Conservation (phyloP, 345 rosid species). For the Euclidium syriacum region DNA sequence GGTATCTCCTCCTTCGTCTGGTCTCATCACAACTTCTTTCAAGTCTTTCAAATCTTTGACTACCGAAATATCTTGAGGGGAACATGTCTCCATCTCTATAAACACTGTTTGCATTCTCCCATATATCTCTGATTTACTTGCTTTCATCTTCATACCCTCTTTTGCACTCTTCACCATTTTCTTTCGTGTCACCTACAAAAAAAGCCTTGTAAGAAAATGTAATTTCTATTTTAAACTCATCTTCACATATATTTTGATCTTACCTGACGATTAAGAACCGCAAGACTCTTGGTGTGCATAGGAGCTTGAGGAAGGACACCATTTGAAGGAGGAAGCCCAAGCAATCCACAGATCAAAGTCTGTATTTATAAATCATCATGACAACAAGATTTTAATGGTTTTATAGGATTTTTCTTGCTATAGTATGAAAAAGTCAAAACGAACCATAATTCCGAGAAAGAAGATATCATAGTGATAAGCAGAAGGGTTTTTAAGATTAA, state of each 20-base stretch:
- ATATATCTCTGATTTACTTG: conserved; percentile 61
- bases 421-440: not conserved
- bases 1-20: conserved; percentile 30
- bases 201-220: not conserved
- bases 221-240: not conserved
- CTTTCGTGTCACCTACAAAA: conserved; percentile 48
- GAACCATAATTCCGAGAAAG: conserved; percentile 64
- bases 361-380: conserved; percentile 33
- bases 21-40: conserved; percentile 61
- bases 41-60: conserved; percentile 53
- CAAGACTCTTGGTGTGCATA: conserved; percentile 87
- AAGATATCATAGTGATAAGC: conserved; percentile 81
- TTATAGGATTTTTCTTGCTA: not conserved
- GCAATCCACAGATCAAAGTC: conserved; percentile 79
- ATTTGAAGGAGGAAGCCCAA: conserved; percentile 88
- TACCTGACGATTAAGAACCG: conserved; percentile 69
- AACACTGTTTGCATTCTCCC: conserved; percentile 80
- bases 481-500: conserved; percentile 70
- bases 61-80: conserved; percentile 31
- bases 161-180: conserved; percentile 80
- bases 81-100: conserved; percentile 28
- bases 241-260: not conserved
- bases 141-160: conserved; percentile 56
- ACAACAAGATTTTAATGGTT: not conserved
- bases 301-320: conserved; percentile 94